A percentile compares a stretch with the other conserved stretches of the same genome.
Conservation (phyloP, 192 early-diverging fungal genomes). For the Coemansia sp. region DNA sequence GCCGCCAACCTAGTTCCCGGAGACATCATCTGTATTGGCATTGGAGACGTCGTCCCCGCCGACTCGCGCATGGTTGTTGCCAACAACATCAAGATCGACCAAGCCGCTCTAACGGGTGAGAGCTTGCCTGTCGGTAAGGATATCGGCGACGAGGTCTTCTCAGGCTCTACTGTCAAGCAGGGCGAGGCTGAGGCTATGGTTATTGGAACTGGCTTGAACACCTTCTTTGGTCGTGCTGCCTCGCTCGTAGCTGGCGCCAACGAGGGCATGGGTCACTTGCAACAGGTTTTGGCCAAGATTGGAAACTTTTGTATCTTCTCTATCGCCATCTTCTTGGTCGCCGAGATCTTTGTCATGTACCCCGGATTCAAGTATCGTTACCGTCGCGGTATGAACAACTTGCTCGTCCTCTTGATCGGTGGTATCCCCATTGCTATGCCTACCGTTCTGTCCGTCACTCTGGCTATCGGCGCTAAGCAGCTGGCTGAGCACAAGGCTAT, state of each 20-base stretch:
- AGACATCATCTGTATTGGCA: constrained; percentile 83
- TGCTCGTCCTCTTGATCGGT: constrained; percentile 78
- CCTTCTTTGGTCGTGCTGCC: constrained; percentile 82
- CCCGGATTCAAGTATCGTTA: constrained; percentile 68
- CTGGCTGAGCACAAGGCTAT: constrained; percentile 82
- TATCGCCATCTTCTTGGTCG: constrained; percentile 72
- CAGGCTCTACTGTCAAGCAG: constrained; percentile 79
- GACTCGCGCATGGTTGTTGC: constrained; percentile 79
- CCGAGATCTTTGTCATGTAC: constrained; percentile 72
- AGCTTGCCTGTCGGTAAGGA: constrained; percentile 72
- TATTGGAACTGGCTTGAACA: constrained; percentile 79
- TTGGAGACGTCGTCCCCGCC: constrained; percentile 89
- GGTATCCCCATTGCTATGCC: constrained; percentile 85
- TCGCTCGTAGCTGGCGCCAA: constrained; percentile 71
- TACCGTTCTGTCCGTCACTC: constrained; percentile 75
- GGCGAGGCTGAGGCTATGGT: constrained; percentile 78
- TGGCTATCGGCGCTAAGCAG: constrained; percentile 80
- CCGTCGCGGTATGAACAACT: constrained; percentile 77
- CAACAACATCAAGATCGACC: constrained; percentile 67
- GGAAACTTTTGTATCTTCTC: constrained; percentile 76
- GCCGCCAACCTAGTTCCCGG: constrained; percentile 81
- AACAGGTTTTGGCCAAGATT: constrained; percentile 71
- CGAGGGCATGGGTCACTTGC: constrained; percentile 76
- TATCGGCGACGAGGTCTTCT: constrained; percentile 72
- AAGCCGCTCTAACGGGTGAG: constrained; percentile 76